Evolutionary conservation across 139 green algal genomes (phyloP), one percentile per base, ranked within the genome.

Genomic region (Astrephomene gubernaculifera): DNA sequence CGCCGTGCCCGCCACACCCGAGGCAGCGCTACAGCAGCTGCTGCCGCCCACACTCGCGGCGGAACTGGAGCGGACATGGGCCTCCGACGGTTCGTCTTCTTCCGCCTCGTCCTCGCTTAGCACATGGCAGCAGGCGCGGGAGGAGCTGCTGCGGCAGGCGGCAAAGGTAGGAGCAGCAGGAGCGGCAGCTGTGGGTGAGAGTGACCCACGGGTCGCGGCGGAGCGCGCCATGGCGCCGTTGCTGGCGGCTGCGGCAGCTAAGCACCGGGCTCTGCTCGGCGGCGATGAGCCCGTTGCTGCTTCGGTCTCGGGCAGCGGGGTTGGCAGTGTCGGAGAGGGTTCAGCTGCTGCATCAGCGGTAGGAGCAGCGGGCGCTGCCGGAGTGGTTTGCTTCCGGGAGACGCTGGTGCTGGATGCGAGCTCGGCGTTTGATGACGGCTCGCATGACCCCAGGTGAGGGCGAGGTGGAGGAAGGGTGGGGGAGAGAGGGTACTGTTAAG

Each of bases 331-430:
- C 22, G 35, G 7, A 29, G 53, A 52, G 2, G 36, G 35, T n/a
- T 21, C 73, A 7, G 3, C 49, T 33, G 12, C 52, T 27, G 73
- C 38, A 22, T 17, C 21, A 0, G 24, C 33, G 24, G 2, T 22
- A 27, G 19, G 39, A 4, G 22, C 2, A 25, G 38, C 38, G 10
- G 4, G 39, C 2, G 76, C 76, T 10, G 61, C 63, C 8, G 27
- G n/a, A 0, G 63, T 84, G 78, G 60, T 65, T 24, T 74, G 61
- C 21, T 84, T 84, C 64, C 78, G 78, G 4, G 78, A 84, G 63
- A 74, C 78, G 43, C 61, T 84, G 43, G 33, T 57, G n/a, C 78
- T 84, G 39, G 78, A 84, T 35, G 78, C 78, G 21, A 65, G 36
- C 43, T 84, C 78, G 9, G 78, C 31, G 8, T 84, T 75, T 17